These are phyloP conservation scores for Trametes coccinea DNA, from an alignment of 768 basidiomycete genomes.

Conservation along the genomic window DNA sequence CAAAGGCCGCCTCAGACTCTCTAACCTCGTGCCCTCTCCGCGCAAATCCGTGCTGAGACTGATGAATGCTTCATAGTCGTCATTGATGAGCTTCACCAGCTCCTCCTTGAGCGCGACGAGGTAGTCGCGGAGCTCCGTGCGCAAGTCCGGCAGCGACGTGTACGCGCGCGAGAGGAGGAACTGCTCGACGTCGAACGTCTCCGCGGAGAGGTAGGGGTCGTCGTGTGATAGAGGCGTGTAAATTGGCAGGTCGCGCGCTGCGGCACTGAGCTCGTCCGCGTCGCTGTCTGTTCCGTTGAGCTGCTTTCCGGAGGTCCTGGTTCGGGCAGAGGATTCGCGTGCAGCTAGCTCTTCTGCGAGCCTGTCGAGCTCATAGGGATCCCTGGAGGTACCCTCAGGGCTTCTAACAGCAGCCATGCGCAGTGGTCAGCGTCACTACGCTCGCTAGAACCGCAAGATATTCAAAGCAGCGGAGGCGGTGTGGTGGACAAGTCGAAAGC, in stretches of 20 bases:
- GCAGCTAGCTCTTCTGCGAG: conserved; percentile 66
- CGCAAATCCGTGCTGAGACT: conserved; percentile 90
- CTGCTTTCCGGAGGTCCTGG: not conserved
- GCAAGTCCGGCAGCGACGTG: conserved; percentile 84
- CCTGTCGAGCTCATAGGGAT: conserved; percentile 69
- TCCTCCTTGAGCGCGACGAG: conserved; percentile 85
- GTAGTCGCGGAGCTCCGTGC: conserved; percentile 85
- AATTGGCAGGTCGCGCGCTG: conserved; percentile 54
- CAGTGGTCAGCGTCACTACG: not conserved
- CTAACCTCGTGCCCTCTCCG: conserved; percentile 77
- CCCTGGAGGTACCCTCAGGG: conserved; percentile 30
- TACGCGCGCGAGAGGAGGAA: conserved; percentile 87
- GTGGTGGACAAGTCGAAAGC: not conserved
- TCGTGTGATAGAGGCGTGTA: conserved; percentile 76
- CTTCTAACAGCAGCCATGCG: conserved; percentile 18
- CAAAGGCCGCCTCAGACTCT: conserved; percentile 69
- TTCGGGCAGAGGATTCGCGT: conserved; percentile 12
- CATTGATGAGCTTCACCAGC: conserved; percentile 92
- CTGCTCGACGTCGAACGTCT: conserved; percentile 76
- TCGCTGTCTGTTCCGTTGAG: not conserved
- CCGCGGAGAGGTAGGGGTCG: conserved; percentile 69
- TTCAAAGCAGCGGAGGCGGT: not conserved
- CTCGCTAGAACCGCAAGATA: not conserved
- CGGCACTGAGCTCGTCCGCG: conserved; percentile 15
- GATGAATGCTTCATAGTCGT: conserved; percentile 98